Percentiles rank a stretch among this genome's conserved stretches.
Evolutionary conservation across 495 filamentous ascomycete genomes (phyloP).

Genomic region (Letharia columbiana): DNA sequence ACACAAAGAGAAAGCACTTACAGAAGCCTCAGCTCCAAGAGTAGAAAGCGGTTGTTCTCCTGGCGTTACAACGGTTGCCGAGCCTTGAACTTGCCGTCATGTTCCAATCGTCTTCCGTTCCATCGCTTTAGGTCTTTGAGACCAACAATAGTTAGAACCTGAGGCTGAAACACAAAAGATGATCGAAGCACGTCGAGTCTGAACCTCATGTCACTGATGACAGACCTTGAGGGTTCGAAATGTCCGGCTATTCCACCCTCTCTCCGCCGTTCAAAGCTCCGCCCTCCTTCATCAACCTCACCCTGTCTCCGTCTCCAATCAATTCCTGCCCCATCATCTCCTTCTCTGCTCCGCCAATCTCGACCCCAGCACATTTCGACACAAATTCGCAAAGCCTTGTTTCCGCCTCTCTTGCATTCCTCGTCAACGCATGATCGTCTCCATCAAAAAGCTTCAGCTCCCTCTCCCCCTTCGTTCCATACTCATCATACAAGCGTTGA

Average conservation of each 20-base stretch:
- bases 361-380: slow-evolving; percentile 25
- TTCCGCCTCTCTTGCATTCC: slow-evolving; percentile 31
- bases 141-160: no score
- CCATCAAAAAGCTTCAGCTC: slow-evolving; percentile 35
- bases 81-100: no score
- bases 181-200: no score
- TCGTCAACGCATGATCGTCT: slow-evolving; percentile 37
- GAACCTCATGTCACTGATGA: no score
- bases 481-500: slow-evolving; percentile 33
- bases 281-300: neutral
- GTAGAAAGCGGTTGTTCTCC: no score
- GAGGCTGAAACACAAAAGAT: no score
- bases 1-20: no score
- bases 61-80: no score
- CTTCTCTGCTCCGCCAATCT: slow-evolving; percentile 19
- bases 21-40: no score
- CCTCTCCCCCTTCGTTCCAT: slow-evolving; percentile 30
- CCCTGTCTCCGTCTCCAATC: neutral
- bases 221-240: no score
- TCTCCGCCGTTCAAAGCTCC: neutral
- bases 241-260: neutral
- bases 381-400: slow-evolving; percentile 34
- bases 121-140: no score
- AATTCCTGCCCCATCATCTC: neutral
- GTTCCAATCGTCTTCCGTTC: no score